Conservation (phyloP, 2,329 filamentous ascomycete genomes). For the Xenosphaeropsis pyriputrescens region DNA sequence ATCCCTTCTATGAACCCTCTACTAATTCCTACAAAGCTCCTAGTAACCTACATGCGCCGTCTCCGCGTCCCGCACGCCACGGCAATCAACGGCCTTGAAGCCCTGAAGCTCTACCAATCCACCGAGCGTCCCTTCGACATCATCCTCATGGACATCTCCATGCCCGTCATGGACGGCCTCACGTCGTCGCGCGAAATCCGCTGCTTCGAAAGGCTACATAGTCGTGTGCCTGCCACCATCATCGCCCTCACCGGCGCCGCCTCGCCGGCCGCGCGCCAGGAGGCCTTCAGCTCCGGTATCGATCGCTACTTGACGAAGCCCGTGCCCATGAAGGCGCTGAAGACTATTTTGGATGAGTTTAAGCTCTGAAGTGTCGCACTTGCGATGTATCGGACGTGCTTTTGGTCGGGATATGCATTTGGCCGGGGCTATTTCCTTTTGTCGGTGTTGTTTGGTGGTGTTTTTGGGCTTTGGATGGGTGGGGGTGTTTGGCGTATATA, state of each 20-base stretch:
- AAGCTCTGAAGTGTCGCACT: too few relatives aligned
- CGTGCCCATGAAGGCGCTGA: conserved; percentile 20
- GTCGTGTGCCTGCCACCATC: conserved; percentile 25
- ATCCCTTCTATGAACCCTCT: not conserved
- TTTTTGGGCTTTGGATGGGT: too few relatives aligned
- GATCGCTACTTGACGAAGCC: conserved; percentile 40
- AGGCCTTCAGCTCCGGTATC: conserved; percentile 35
- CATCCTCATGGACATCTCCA: conserved; percentile 38
- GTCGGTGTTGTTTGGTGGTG: too few relatives aligned
- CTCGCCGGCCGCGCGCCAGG: conserved; percentile 29
- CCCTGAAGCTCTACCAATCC: conserved; percentile 22
- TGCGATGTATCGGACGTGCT: too few relatives aligned
- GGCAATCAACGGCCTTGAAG: conserved; percentile 30
- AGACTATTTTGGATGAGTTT: conserved; percentile 15
- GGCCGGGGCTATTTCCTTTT: too few relatives aligned
- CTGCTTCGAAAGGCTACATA: conserved; percentile 27
- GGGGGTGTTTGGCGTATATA: too few relatives aligned
- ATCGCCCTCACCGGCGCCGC: conserved; percentile 38
- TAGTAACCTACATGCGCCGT: conserved; percentile 17
- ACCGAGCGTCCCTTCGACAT: conserved; percentile 21
- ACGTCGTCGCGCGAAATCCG: conserved; percentile 32
- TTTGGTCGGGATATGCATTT: too few relatives aligned
- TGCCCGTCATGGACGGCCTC: conserved; percentile 38
- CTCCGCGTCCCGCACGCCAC: conserved; percentile 18
- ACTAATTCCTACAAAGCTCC: conserved; percentile 4